Percentiles rank a stretch among this genome's conserved stretches.
Evolutionary conservation across 495 filamentous ascomycete genomes (phyloP).

Genomic region (Daldinia loculata): DNA sequence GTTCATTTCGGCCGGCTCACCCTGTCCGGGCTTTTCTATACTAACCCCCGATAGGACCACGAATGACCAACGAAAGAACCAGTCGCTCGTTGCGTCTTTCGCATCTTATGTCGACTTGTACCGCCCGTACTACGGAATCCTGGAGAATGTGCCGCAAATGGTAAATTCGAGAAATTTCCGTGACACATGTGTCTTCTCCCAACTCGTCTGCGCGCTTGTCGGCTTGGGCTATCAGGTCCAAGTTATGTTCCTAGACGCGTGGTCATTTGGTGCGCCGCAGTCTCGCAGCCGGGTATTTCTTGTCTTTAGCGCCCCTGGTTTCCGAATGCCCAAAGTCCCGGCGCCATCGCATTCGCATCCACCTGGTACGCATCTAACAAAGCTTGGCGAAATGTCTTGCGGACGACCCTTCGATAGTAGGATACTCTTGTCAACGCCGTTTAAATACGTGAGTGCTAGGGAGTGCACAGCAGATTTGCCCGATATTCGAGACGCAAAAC

Average conservation of each 20-base stretch:
- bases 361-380: constrained; percentile 22
- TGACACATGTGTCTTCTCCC: constrained; percentile 69
- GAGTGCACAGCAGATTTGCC: constrained; percentile 68
- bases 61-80: constrained; percentile 63
- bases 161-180: constrained; percentile 51
- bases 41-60: constrained; percentile 63
- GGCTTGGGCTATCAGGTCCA: constrained; percentile 77
- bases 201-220: constrained; percentile 72
- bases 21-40: constrained; percentile 75
- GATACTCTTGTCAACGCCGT: constrained; percentile 61
- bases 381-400: constrained; percentile 68
- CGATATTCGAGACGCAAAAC: constrained; percentile 61
- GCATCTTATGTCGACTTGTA: constrained; percentile 77
- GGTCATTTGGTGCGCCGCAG: constrained; percentile 72
- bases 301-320: constrained; percentile 68
- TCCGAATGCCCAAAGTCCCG: constrained; percentile 62
- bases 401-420: constrained; percentile 65
- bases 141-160: constrained; percentile 77
- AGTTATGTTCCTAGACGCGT: constrained; percentile 70
- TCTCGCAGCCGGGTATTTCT: constrained; percentile 71
- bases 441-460: constrained; percentile 58
- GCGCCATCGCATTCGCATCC: constrained; percentile 69
- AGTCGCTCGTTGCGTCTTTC: constrained; percentile 76
- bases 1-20: constrained; percentile 74
- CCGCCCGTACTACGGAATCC: constrained; percentile 71